A percentile compares a stretch with the other conserved stretches of the same genome.
phyloP scores from a whole-genome alignment of 2,329 filamentous ascomycete genomes.

The Calonectria hawksworthii region DNA sequence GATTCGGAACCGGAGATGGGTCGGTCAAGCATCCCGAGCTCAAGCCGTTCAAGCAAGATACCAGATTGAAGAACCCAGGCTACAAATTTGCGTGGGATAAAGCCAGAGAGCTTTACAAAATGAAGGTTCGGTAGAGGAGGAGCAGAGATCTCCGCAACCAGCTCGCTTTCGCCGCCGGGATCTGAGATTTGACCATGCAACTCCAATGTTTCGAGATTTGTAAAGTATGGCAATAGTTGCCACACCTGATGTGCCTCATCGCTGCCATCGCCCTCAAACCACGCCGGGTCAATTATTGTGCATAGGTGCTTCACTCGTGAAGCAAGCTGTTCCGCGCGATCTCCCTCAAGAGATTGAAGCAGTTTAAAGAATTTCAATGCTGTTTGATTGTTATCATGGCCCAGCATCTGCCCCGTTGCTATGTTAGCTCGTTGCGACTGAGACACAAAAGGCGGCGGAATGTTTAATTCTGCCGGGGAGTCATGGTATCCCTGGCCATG shows the following conservation, averaged over 20 bases:
- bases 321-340: not conserved
- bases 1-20: not conserved
- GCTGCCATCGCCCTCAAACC: not conserved
- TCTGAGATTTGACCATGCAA: constrained; percentile 8
- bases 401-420: not conserved
- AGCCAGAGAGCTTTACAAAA: not conserved
- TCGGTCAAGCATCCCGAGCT: not conserved
- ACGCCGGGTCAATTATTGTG: not conserved
- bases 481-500: constrained; percentile 28
- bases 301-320: constrained; percentile 19
- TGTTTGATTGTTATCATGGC: not conserved
- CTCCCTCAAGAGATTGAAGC: not conserved
- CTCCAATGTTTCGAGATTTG: constrained; percentile 26
- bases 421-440: not conserved
- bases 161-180: not conserved
- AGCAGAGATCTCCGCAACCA: not conserved
- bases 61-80: not conserved
- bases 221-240: constrained; percentile 30
- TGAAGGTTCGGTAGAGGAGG: not conserved
- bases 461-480: not conserved
- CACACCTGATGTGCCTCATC: constrained; percentile 7
- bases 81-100: not conserved
- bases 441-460: constrained; percentile 10
- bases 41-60: not conserved
- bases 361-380: constrained; percentile 20